A percentile compares a stretch with the other conserved stretches of the same genome.
Evolutionary conservation across 2,329 filamentous ascomycete species (phyloP).

Genomic region (Neocucurbitaria cava): DNA sequence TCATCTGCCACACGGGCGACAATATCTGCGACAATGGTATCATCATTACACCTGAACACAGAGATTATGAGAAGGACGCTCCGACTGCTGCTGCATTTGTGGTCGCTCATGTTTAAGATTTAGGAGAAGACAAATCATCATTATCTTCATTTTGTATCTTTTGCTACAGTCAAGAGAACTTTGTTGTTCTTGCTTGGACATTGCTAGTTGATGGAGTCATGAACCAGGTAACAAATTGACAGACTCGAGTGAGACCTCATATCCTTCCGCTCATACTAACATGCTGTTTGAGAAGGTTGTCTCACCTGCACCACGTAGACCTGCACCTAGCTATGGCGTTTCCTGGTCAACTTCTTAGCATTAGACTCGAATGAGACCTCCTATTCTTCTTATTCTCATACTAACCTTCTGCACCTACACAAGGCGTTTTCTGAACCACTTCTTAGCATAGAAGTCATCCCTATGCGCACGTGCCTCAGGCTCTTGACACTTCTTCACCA

Average conservation of each 20-base stretch:
- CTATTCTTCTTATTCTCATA: too few relatives aligned
- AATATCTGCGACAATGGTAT: constrained; percentile 42
- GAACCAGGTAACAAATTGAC: too few relatives aligned
- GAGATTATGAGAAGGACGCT: constrained; percentile 35
- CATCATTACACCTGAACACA: constrained; percentile 31
- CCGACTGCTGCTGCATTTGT: constrained; percentile 32
- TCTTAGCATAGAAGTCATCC: neutral
- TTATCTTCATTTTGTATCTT: neutral
- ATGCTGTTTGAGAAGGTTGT: too few relatives aligned
- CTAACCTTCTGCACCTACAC: too few relatives aligned
- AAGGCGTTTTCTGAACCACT: neutral
- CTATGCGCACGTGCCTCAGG: neutral
- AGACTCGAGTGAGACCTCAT: too few relatives aligned
- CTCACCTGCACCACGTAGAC: too few relatives aligned
- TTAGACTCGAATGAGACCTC: too few relatives aligned
- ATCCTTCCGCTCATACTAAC: neutral
- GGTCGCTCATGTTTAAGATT: constrained; percentile 17
- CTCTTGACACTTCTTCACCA: neutral
- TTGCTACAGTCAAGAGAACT: too few relatives aligned
- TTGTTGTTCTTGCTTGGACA: neutral
- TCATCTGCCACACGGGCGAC: constrained; percentile 47
- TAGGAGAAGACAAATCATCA: neutral
- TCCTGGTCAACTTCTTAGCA: too few relatives aligned
- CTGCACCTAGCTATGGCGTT: too few relatives aligned
- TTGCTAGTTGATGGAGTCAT: neutral